phyloP scores from a whole-genome alignment of 805 yeast species.

The Myxozyma mucilagina region DNA sequence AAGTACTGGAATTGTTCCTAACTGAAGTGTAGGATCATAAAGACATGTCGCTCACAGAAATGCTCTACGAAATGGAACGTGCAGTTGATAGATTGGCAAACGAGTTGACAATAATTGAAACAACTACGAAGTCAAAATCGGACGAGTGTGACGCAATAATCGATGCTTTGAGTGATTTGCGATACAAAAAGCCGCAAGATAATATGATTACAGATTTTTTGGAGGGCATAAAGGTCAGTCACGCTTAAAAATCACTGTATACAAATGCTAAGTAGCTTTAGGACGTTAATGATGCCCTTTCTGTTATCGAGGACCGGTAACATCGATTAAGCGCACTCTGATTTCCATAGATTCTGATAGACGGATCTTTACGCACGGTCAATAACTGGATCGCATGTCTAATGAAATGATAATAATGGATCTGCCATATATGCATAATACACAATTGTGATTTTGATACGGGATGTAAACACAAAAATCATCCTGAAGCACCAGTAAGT shows the following conservation, averaged over 20 bases:
- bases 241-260: no score
- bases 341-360: not conserved
- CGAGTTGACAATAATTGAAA: constrained; percentile 9
- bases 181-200: constrained; percentile 13
- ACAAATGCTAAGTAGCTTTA: no score
- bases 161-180: constrained; percentile 27
- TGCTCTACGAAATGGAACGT: constrained; percentile 18
- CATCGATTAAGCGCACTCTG: not conserved
- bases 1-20: not conserved
- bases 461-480: no score
- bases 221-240: constrained; percentile 1
- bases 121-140: not conserved
- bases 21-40: not conserved
- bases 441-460: no score
- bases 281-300: no score
- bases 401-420: no score
- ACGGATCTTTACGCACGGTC: no score
- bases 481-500: not conserved
- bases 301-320: no score
- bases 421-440: no score
- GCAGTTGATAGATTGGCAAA: constrained; percentile 13
- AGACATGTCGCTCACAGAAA: constrained; percentile 4
- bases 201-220: constrained; percentile 7
- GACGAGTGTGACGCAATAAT: constrained; percentile 4
- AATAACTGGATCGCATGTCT: no score